A percentile compares a stretch with the other conserved stretches of the same genome.
phyloP scores from a whole-genome alignment of 345 rosid genomes.

The Boechera stricta region DNA sequence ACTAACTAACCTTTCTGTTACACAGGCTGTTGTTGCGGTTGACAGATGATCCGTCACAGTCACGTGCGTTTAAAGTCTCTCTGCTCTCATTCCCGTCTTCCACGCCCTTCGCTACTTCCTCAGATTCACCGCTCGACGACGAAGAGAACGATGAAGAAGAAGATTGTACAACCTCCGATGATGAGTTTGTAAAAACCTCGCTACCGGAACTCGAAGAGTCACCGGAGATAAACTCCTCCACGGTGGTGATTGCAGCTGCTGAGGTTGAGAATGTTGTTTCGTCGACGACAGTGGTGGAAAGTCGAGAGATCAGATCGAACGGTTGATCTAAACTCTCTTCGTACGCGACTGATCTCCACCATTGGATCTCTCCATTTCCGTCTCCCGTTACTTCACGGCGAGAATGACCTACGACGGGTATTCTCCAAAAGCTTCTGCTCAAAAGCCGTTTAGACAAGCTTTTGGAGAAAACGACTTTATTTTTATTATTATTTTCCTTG shows the following conservation, averaged over 20 bases:
- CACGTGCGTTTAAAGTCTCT: conserved; percentile 48
- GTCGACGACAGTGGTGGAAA: neutral
- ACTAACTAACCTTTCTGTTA: conserved; percentile 54
- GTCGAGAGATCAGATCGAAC: conserved; percentile 40
- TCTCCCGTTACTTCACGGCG: conserved; percentile 14
- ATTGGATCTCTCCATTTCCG: conserved; percentile 43
- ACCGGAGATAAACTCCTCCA: conserved; percentile 18
- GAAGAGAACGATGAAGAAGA: conserved; percentile 39
- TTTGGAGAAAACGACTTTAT: conserved; percentile 44
- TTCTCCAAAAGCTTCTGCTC: conserved; percentile 61
- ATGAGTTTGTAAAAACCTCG: conserved; percentile 52
- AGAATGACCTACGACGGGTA: conserved; percentile 36
- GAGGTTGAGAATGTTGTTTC: conserved; percentile 30
- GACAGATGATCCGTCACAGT: conserved; percentile 55
- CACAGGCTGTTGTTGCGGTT: conserved; percentile 43
- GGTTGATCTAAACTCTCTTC: conserved; percentile 48
- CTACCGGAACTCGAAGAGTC: conserved; percentile 49
- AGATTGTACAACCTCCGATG: conserved; percentile 46
- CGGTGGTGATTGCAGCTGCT: neutral
- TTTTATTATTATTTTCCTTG: conserved; percentile 8
- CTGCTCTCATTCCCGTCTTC: conserved; percentile 42
- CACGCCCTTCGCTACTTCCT: conserved; percentile 45
- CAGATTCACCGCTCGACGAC: conserved; percentile 49
- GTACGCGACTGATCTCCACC: conserved; percentile 57
- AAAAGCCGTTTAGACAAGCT: conserved; percentile 61